These are phyloP conservation scores for Mycena belliarum DNA, from an alignment of 768 basidiomycete genomes.

Conservation along the genomic window DNA sequence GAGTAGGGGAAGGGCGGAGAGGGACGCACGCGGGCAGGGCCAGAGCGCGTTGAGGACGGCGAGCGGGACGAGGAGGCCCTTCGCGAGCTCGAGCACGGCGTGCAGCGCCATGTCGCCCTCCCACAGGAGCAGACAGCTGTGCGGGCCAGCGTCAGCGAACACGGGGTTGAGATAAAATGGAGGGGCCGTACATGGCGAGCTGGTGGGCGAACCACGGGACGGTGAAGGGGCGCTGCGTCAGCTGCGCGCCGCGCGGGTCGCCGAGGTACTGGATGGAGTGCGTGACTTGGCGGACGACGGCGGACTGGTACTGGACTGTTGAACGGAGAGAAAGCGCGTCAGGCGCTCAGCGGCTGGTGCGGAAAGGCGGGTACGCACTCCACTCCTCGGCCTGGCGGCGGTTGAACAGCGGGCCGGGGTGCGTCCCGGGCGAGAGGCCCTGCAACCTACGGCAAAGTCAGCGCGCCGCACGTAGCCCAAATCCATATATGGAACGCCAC, in stretches of 20 bases:
- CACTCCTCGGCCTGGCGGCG: constrained; percentile 19
- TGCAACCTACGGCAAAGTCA: constrained; percentile 8
- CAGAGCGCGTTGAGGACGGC: constrained; percentile 72
- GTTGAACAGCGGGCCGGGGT: constrained; percentile 13
- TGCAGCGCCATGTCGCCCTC: constrained; percentile 57
- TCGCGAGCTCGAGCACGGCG: constrained; percentile 66
- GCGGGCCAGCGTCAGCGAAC: background rate
- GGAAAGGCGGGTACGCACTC: constrained; percentile 1
- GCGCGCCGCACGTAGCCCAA: too few species aligned
- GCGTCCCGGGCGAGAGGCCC: constrained; percentile 5
- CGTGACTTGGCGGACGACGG: constrained; percentile 13
- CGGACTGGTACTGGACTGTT: constrained; percentile 1
- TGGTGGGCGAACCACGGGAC: constrained; percentile 19
- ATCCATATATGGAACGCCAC: too few species aligned
- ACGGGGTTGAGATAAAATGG: too few species aligned
- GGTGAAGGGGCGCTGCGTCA: constrained; percentile 9
- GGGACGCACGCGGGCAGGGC: constrained; percentile 51
- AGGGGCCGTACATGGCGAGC: constrained; percentile 13
- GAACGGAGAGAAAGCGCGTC: too few species aligned
- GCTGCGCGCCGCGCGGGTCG: constrained; percentile 8
- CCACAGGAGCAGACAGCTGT: constrained; percentile 68
- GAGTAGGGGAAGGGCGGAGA: background rate
- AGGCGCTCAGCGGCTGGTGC: background rate
- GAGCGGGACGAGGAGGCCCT: constrained; percentile 59
- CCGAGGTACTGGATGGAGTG: constrained; percentile 8